Evolutionary conservation across 2,329 filamentous ascomycete species (phyloP).

Genomic region (Fusarium sp.): DNA sequence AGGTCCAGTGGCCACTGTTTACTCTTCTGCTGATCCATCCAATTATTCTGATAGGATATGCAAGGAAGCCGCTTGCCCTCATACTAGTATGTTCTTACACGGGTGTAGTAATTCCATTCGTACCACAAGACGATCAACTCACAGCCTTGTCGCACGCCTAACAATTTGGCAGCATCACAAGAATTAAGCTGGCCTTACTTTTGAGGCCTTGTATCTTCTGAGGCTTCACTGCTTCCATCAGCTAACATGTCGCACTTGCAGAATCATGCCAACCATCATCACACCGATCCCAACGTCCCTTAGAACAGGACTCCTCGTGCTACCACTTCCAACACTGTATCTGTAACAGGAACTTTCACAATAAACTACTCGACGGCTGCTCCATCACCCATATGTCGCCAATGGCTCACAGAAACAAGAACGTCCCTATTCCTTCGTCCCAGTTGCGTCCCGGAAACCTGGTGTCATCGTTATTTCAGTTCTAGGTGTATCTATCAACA

Average conservation of each 20-base stretch:
- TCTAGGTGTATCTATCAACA: not conserved
- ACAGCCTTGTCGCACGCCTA: not conserved
- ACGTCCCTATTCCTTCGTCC: not conserved
- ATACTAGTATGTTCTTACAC: not conserved
- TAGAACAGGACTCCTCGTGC: not conserved
- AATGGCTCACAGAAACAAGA: not conserved
- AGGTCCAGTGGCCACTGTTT: not conserved
- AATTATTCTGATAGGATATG: not conserved
- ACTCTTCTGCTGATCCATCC: not conserved
- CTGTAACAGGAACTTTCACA: not conserved
- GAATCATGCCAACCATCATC: not conserved
- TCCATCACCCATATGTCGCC: not conserved
- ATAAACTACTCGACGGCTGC: not conserved
- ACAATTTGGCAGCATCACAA: not conserved
- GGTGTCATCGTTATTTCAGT: not conserved
- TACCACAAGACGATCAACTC: not conserved
- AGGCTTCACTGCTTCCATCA: not conserved
- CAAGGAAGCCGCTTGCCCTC: not conserved
- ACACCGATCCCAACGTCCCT: not conserved
- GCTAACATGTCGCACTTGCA: not conserved
- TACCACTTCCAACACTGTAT: not conserved
- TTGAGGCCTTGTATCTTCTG: not conserved
- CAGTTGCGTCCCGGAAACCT: not conserved
- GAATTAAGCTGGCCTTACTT: not conserved
- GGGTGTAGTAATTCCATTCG: not conserved